phyloP scores from a whole-genome alignment of 2,329 filamentous ascomycete species.

The Hymenoscyphus fructigenus region DNA sequence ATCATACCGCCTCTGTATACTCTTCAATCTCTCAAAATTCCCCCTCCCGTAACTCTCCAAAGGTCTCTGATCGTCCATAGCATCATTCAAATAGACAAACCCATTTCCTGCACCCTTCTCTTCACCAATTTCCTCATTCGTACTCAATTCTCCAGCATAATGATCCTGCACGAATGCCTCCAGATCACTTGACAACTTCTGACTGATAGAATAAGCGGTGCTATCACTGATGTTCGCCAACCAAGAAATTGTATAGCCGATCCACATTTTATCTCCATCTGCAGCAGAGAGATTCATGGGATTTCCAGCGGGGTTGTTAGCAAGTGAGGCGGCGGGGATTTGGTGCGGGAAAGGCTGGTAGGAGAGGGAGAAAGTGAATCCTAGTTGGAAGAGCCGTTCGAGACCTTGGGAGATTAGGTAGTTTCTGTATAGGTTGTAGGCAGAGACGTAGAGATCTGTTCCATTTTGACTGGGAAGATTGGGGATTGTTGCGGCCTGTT shows the following conservation, averaged over 20 bases:
- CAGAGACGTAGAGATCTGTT: constrained; percentile 11
- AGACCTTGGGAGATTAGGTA: constrained; percentile 8
- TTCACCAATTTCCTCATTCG: constrained; percentile 16
- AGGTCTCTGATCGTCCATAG: constrained; percentile 33
- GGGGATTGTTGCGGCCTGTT: constrained; percentile 13
- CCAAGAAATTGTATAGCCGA: constrained; percentile 36
- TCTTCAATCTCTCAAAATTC: constrained; percentile 35
- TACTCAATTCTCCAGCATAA: constrained; percentile 26
- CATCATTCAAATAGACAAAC: constrained; percentile 40
- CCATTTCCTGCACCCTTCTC: constrained; percentile 28
- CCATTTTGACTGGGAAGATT: constrained; percentile 14
- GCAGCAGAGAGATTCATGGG: constrained; percentile 29
- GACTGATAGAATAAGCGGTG: constrained; percentile 4
- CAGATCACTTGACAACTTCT: neutral
- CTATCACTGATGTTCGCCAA: constrained; percentile 24
- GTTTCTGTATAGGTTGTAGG: constrained; percentile 10
- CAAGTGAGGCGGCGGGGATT: neutral
- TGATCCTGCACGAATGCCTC: constrained; percentile 14
- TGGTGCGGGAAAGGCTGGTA: constrained; percentile 9
- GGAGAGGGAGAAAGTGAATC: constrained; percentile 9
- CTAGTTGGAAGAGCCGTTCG: constrained; percentile 1
- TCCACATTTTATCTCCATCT: constrained; percentile 34
- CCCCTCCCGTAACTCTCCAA: constrained; percentile 31
- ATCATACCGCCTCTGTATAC: constrained; percentile 36
- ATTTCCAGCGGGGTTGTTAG: constrained; percentile 19